Conservation (phyloP, 768 basidiomycete genomes). For the Trametes maxima region DNA sequence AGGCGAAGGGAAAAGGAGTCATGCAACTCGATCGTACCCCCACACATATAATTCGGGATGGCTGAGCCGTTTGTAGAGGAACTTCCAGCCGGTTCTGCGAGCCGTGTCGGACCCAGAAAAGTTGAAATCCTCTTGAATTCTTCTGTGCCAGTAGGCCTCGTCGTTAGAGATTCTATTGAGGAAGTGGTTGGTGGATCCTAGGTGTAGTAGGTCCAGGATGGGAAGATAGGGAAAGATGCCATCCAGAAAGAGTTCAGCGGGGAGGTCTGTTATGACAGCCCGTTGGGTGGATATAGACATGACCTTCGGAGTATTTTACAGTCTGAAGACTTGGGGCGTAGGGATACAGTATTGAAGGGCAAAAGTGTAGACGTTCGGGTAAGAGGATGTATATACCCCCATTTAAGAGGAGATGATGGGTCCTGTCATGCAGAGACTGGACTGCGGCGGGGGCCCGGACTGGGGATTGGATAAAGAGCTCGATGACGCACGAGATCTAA, state of each 20-base stretch:
- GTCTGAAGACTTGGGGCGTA: too few species aligned
- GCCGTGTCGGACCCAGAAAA: conserved; percentile 75
- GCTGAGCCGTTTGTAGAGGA: conserved; percentile 72
- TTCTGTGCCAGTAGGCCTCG: conserved; percentile 80
- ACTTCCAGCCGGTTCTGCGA: conserved; percentile 75
- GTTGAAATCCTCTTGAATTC: conserved; percentile 71
- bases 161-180: conserved; percentile 66
- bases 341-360: too few species aligned
- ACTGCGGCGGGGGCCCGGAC: too few species aligned
- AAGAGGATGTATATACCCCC: too few species aligned
- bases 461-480: too few species aligned
- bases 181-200: conserved; percentile 64
- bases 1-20: too few species aligned
- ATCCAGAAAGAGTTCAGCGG: conserved; percentile 79
- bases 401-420: too few species aligned
- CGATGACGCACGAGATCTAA: too few species aligned
- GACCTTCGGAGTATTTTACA: too few species aligned
- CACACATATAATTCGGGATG: conserved; percentile 54
- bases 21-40: conserved; percentile 51
- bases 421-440: too few species aligned
- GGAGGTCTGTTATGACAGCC: conserved; percentile 45
- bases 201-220: conserved; percentile 54
- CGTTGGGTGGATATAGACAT: too few species aligned
- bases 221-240: conserved; percentile 62
- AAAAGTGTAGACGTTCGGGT: too few species aligned